Conservation (phyloP, 1,284 basidiomycete species). For the Boletellus deceptivus region DNA sequence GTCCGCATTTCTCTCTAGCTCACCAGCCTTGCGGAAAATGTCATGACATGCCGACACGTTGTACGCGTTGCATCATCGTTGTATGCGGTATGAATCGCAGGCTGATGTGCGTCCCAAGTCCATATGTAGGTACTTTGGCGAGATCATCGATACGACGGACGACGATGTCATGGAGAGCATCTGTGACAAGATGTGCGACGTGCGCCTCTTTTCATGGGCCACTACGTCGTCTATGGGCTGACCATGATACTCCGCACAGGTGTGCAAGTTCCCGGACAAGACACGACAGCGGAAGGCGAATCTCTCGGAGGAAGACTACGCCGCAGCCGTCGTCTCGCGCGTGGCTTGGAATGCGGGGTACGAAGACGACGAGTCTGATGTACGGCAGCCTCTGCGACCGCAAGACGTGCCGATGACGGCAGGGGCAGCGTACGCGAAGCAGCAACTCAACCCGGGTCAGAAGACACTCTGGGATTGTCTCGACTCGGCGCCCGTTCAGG, state of each 20-base stretch:
- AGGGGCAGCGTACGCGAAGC: neutral
- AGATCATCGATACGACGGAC: slow-evolving; percentile 58
- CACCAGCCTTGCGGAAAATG: slow-evolving; percentile 65
- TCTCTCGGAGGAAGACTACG: slow-evolving; percentile 49
- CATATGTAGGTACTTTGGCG: slow-evolving; percentile 84
- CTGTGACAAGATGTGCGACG: slow-evolving; percentile 84
- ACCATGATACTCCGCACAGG: slow-evolving; percentile 39
- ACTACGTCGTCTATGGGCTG: neutral
- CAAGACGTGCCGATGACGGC: slow-evolving; percentile 1
- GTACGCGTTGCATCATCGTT: slow-evolving; percentile 39
- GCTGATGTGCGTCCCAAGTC: slow-evolving; percentile 39
- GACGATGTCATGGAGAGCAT: slow-evolving; percentile 48
- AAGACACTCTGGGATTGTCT: slow-evolving; percentile 27
- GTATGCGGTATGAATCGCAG: too few species aligned
- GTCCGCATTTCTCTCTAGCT: slow-evolving; percentile 42
- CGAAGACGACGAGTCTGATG: slow-evolving; percentile 26
- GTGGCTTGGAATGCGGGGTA: slow-evolving; percentile 21
- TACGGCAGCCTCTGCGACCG: neutral
- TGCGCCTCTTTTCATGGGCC: slow-evolving; percentile 37
- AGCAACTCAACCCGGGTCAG: slow-evolving; percentile 9
- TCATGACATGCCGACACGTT: slow-evolving; percentile 69
- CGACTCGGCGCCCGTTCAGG: slow-evolving; percentile 14
- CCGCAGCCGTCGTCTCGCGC: slow-evolving; percentile 28
- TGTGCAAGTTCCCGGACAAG: slow-evolving; percentile 75
- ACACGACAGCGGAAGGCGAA: slow-evolving; percentile 45